A percentile compares a stretch with the other conserved stretches of the same genome.
Conservation (phyloP, 345 rosid species). For the rapeseed (Brassica napus) region DNA sequence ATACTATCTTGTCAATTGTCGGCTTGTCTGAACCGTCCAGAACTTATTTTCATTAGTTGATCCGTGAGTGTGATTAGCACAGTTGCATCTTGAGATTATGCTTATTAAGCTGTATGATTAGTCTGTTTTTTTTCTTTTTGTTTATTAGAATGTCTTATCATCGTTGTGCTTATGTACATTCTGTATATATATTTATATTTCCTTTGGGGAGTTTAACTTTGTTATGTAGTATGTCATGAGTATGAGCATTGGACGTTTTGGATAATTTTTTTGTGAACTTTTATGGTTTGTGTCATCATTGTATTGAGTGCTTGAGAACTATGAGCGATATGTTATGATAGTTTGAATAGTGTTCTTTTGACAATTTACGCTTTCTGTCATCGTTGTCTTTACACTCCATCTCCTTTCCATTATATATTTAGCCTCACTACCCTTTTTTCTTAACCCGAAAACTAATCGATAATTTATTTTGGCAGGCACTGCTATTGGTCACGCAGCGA, state of each 20-base stretch:
- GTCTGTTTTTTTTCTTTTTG: background rate
- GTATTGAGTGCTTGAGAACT: background rate
- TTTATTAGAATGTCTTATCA: background rate
- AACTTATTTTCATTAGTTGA: background rate
- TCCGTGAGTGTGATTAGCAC: background rate
- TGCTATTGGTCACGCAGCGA: conserved; percentile 61
- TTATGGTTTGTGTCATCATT: conserved; percentile 5
- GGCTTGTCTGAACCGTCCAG: background rate
- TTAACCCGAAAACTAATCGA: conserved; percentile 12
- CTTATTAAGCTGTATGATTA: background rate
- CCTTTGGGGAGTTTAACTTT: background rate
- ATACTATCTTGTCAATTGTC: background rate
- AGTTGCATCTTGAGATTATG: conserved; percentile 4
- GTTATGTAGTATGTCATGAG: background rate
- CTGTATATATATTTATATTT: background rate
- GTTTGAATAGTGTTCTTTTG: background rate
- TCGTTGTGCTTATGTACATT: background rate
- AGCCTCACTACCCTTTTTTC: background rate
- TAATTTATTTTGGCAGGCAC: conserved; percentile 36
- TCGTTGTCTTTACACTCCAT: background rate
- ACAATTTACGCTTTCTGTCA: background rate
- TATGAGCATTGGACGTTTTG: background rate
- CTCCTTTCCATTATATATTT: background rate
- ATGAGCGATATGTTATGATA: background rate
- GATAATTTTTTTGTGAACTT: background rate